Evolutionary conservation across 2,329 filamentous ascomycete species (phyloP), one percentile per base, ranked within the genome.

Genomic region (Scortechinia acanthostroma): DNA sequence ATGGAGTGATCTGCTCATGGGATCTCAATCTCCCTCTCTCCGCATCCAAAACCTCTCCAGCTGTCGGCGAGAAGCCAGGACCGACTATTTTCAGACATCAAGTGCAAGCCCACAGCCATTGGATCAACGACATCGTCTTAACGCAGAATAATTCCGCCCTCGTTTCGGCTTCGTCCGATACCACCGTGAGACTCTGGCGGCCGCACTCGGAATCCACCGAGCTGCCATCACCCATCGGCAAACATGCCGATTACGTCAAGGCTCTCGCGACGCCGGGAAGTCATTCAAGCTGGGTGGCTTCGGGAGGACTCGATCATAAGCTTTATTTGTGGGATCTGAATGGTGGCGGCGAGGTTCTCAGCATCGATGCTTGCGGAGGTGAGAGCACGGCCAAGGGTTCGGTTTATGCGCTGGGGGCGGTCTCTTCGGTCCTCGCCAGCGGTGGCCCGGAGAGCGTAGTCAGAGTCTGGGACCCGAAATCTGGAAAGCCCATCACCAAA

Each of bases 1-100:
- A 98, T 65, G 93, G 93, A 55, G 86, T 93, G 43, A 85, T 98
- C 53, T 98, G 93, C 68, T 89, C 91, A 49, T 98, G 93, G 93
- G 84, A 97, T 63, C 71, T 96, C 45, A 79, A 88, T 56, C 78
- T 88, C 57, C 47, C 48, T 48, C 52, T 46, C 51, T 48, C 46
- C 51, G 52, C 46, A 25, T 42, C 49, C 52, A 48, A 49, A 43
- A 57, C 51, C 49, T 60, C 57, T 47, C 50, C 61, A 43, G 51
- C 59, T 44, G 43, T 55, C 49, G 45, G 49, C 22, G 43, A 53
- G 49, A 56, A 60, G 52, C 56, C 67, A 23, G 67, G 66, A 48
- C 58, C 69, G 40, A 68, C 69, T 16, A 79, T 79, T 43, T 82
- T 84, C 58, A 77, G 78, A 48, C 64, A 74, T 35, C 77, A 81